Evolutionary conservation across 345 rosid genomes (phyloP), one percentile per base, ranked within the genome.

Genomic region (Camelina sativa): DNA sequence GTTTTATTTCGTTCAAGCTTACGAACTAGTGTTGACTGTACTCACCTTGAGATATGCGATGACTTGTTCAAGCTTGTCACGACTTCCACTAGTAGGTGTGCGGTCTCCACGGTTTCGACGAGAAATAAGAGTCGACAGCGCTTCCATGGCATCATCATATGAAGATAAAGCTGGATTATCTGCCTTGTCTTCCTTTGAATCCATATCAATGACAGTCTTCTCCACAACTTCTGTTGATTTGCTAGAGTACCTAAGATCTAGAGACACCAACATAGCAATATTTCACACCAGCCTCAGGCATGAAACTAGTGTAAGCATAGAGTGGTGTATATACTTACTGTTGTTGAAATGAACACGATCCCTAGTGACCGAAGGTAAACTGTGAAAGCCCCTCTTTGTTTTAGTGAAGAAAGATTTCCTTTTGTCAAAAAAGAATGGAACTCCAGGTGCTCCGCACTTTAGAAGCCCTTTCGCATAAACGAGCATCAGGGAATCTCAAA

Each of bases 111-210:
- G 92, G 60, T 83, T 88, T 67, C 84, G 81, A 44, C 87, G 80
- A 62, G 92, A 80, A 69, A 92, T 90, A 76, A 88, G 92, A 53
- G 92, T 87, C 10, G 96, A 90, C 74, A 92, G 85, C 32, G 98
- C 91, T 69, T 90, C 90, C 98, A 92, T 86, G 67, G 94, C 94
- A 69, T 77, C 77, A 69, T 88, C 98, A 72, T 92, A 78, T 20
- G 78, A 86, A 68, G 81, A 80, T 17, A 86, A 81, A 75, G 76
- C 80, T 75, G 84, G 75, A 38, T 47, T 62, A 25, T 82, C 83
- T 73, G 53, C 84, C 53, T 51, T 38, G 40, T 60, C 66, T 79
- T 80, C 87, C 76, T 81, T 64, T 9, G 67, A 51, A 48, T 69
- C 67, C 62, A 76, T 79, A 51, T 82, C 66, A 30, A 11, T 64